These are phyloP conservation scores for Fusarium pseudonygamai DNA, from an alignment of 2,329 filamentous ascomycete genomes.

Conservation along the genomic window DNA sequence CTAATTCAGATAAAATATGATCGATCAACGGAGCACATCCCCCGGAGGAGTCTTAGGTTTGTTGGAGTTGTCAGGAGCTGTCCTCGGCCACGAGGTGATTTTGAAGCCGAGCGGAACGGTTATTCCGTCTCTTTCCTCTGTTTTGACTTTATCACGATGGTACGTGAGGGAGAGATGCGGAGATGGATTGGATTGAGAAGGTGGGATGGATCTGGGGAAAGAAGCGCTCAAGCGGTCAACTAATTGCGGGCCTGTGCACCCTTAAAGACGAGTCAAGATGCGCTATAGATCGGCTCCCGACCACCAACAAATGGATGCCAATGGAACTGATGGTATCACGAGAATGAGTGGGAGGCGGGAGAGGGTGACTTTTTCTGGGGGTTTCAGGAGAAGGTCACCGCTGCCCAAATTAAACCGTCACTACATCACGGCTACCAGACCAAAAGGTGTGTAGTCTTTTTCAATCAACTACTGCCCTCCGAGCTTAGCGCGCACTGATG, in stretches of 20 bases:
- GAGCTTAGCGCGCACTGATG: constrained; percentile 33
- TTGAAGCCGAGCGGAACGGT: not conserved
- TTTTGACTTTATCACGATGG: not conserved
- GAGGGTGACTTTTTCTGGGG: not conserved
- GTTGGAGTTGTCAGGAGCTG: not conserved
- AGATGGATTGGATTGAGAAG: constrained; percentile 5
- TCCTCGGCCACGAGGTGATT: not conserved
- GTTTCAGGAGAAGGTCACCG: constrained; percentile 15
- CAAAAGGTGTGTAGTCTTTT: not conserved
- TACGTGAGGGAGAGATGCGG: constrained; percentile 20
- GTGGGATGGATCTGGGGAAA: not conserved
- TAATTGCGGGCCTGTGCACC: constrained; percentile 30
- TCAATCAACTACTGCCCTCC: not conserved
- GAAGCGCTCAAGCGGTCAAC: constrained; percentile 5
- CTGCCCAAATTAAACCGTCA: constrained; percentile 9
- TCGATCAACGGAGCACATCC: not conserved
- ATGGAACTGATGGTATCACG: constrained; percentile 24
- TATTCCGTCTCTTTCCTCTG: constrained; percentile 9
- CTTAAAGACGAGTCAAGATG: constrained; percentile 12
- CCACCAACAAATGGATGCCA: not conserved
- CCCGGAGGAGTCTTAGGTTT: not conserved
- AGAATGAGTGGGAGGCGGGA: constrained; percentile 8
- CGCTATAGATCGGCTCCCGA: constrained; percentile 17
- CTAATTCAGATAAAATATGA: not conserved
- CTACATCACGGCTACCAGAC: not conserved